These are phyloP conservation scores for Neckera pumila DNA, from an alignment of 225 moss, liverwort and hornwort genomes.

Conservation along the genomic window DNA sequence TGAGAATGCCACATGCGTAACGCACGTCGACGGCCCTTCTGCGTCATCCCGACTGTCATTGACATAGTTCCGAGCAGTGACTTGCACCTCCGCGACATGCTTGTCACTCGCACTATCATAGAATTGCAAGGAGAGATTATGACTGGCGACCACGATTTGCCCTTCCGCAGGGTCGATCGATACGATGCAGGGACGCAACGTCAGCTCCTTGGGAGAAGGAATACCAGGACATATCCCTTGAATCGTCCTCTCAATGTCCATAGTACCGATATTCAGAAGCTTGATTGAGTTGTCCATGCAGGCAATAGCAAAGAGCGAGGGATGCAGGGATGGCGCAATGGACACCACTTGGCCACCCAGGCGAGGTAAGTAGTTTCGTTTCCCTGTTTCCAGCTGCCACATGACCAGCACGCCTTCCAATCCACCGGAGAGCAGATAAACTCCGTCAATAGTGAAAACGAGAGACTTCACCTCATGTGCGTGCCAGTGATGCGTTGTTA, in stretches of 20 bases:
- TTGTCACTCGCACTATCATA: constrained; percentile 51
- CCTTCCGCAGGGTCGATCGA: constrained; percentile 54
- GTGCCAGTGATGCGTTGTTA: constrained; percentile 91
- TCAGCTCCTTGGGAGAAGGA: constrained; percentile 12
- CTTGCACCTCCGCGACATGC: constrained; percentile 53
- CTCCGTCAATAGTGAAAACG: constrained; percentile 72
- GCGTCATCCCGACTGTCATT: neutral
- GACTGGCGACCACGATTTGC: constrained; percentile 63
- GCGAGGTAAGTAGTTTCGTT: constrained; percentile 63
- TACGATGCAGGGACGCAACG: constrained; percentile 23
- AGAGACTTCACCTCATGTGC: constrained; percentile 58
- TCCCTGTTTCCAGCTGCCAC: constrained; percentile 90
- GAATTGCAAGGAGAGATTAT: constrained; percentile 71
- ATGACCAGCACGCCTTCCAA: constrained; percentile 75
- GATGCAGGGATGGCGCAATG: constrained; percentile 52
- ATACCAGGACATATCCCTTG: constrained; percentile 65
- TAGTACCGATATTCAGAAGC: constrained; percentile 64
- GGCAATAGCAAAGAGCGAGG: constrained; percentile 61
- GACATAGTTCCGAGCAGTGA: constrained; percentile 45
- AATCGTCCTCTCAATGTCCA: constrained; percentile 48
- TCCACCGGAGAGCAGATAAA: constrained; percentile 81
- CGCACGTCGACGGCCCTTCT: constrained; percentile 38
- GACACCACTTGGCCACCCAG: constrained; percentile 56
- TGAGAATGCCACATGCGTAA: constrained; percentile 81
- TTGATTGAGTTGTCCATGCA: constrained; percentile 82